phyloP scores from a whole-genome alignment of 306 rosid genomes.

The Gynostemma pentaphyllum region DNA sequence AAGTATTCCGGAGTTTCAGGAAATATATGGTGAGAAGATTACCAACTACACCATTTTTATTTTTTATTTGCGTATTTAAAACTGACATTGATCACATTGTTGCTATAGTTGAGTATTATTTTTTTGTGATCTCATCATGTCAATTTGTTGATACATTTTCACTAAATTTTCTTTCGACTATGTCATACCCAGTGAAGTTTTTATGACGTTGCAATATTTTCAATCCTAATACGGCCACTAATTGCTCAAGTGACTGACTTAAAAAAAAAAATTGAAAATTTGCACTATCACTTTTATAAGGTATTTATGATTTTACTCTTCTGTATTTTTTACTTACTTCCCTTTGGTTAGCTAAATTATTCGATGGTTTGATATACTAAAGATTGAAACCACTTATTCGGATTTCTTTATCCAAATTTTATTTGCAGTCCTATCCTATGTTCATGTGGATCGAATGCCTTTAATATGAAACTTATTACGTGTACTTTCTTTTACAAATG shows the following conservation, averaged over 20 bases:
- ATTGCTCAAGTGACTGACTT: neutral
- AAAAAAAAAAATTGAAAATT: neutral
- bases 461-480: constrained; percentile 2
- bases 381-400: neutral
- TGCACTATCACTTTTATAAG: neutral
- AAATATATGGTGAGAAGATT: constrained; percentile 50
- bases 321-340: neutral
- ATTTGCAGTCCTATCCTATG: neutral
- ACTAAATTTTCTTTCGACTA: neutral
- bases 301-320: neutral
- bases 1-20: constrained; percentile 67
- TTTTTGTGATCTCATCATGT: neutral
- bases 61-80: neutral
- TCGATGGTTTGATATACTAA: neutral
- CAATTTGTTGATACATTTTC: neutral
- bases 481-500: constrained; percentile 19
- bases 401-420: neutral
- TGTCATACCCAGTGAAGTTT: neutral
- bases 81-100: neutral
- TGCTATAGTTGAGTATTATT: neutral
- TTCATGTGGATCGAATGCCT: neutral
- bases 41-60: neutral
- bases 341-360: neutral
- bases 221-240: neutral
- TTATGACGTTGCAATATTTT: neutral